Conservation (phyloP, 2,329 filamentous ascomycete genomes). For the Fusarium xylarioides region DNA sequence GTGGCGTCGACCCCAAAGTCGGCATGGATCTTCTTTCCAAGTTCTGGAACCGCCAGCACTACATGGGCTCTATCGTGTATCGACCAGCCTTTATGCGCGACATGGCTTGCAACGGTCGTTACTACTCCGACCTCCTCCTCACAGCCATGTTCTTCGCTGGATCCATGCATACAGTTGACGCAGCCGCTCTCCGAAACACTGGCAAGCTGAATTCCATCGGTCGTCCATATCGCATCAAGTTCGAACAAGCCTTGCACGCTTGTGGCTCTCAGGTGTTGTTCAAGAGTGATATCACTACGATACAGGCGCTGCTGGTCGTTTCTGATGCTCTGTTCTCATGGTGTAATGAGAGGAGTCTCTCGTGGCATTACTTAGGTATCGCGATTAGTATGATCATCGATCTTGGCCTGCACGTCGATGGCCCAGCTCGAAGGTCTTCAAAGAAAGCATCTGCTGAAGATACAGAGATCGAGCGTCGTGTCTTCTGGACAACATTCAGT, state of each 20-base stretch:
- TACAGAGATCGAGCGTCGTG: constrained; percentile 54
- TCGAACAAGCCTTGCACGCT: not conserved
- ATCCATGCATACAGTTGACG: not conserved
- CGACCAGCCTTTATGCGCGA: constrained; percentile 62
- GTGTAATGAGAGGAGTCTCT: constrained; percentile 14
- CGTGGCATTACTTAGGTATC: constrained; percentile 22
- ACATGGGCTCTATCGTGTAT: constrained; percentile 56
- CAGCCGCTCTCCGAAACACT: not conserved
- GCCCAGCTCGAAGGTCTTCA: rapidly evolving
- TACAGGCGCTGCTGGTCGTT: not conserved
- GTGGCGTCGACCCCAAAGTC: constrained; percentile 51
- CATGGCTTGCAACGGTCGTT: constrained; percentile 63
- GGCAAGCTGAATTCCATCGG: not conserved
- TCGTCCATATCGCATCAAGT: constrained; percentile 6
- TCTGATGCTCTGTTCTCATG: not conserved
- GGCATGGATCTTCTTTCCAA: constrained; percentile 60
- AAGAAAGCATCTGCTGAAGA: constrained; percentile 51
- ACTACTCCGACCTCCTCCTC: constrained; percentile 65
- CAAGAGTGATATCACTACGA: constrained; percentile 8
- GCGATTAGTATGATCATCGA: constrained; percentile 21
- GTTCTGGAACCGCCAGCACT: constrained; percentile 64
- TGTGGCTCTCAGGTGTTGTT: not conserved
- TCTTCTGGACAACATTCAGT: constrained; percentile 43
- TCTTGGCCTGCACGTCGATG: constrained; percentile 5
- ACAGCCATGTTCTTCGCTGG: constrained; percentile 61